Evolutionary conservation across 1,139 yeast genomes (phyloP), one percentile per base, ranked within the genome.

Genomic region (Yamadazyma dushanensis): DNA sequence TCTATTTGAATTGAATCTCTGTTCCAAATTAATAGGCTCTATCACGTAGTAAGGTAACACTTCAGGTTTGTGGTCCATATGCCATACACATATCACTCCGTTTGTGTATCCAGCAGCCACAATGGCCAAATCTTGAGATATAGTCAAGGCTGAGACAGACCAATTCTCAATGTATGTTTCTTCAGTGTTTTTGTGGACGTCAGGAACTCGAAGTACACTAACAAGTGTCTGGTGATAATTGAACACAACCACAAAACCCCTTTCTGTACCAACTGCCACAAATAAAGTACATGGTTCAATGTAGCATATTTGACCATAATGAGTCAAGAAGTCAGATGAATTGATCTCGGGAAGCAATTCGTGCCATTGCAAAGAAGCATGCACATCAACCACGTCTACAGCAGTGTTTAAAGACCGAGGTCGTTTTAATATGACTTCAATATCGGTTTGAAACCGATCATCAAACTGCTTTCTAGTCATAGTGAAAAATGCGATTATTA

Each of bases 241-340:
- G 54, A 83, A 86, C 2, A 81, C 64, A 13, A 83, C 55, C 0
- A 84, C 66, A 31, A 56, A 61, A 1, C 90, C 90, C 32, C 67
- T 67, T 1, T 70, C 50, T 0, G 94, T 85, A 2, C 88, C 94
- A 9, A 86, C 51, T 0, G 76, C 77, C 2, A 87, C 66, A 36
- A 66, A 66, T 7, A 62, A 39, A 3, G 78, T 66, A 1, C 79
- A 70, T 0, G 80, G 69, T 3, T 68, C 61, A 7, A 83, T 50
- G 16, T 62, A 58, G 0, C 70, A 61, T 0, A 81, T 74, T 1
- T 56, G 51, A 0, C 95, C 95, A 46, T 73, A 70, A 2, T 40
- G 36, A 5, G 46, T 29, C 2, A 51, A 19, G 38, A 66, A 66
- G 3, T 50, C 57, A 2, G 50, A 23, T 2, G 65, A 49, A 32